A percentile compares a stretch with the other conserved stretches of the same genome.
These are phyloP conservation scores for Heliamphora pulchella DNA, from an alignment of 179 eudicot genomes.

Conservation along the genomic window DNA sequence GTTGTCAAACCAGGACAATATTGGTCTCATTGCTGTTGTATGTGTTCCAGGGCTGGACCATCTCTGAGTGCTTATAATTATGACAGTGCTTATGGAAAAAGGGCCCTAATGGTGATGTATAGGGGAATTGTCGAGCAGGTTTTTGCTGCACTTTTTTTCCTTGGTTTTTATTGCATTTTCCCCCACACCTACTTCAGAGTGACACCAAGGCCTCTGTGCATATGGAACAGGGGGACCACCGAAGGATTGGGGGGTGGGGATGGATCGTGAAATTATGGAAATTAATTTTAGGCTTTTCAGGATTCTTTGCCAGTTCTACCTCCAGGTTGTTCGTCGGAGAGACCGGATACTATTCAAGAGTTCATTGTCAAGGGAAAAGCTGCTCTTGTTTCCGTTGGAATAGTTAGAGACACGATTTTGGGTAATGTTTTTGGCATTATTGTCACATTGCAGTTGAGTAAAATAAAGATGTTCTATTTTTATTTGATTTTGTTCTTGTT, in stretches of 20 bases:
- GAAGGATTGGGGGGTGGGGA: not conserved
- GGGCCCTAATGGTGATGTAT: conserved; percentile 63
- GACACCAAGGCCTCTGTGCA: not conserved
- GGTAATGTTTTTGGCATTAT: conserved; percentile 33
- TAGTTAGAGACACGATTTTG: conserved; percentile 66
- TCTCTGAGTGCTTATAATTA: conserved; percentile 81
- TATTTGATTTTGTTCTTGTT: not conserved
- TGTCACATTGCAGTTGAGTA: conserved; percentile 10
- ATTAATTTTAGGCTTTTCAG: conserved; percentile 33
- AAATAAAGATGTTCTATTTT: not conserved
- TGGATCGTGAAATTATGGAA: not conserved
- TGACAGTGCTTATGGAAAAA: conserved; percentile 82
- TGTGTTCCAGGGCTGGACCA: conserved; percentile 81
- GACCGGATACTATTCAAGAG: conserved; percentile 69
- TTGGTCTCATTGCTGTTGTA: not conserved
- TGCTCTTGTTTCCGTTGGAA: conserved; percentile 96
- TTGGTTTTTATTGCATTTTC: not conserved
- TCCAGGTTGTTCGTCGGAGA: conserved; percentile 85
- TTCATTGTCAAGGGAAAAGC: conserved; percentile 80
- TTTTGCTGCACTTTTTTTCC: not conserved
- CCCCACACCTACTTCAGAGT: not conserved
- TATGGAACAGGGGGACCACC: not conserved
- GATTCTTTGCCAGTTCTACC: conserved; percentile 83
- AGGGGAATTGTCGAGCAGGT: conserved; percentile 94
- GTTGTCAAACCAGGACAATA: not conserved